Evolutionary conservation across 2,329 filamentous ascomycete species (phyloP).

Genomic region (Nigrospora sphaerica): DNA sequence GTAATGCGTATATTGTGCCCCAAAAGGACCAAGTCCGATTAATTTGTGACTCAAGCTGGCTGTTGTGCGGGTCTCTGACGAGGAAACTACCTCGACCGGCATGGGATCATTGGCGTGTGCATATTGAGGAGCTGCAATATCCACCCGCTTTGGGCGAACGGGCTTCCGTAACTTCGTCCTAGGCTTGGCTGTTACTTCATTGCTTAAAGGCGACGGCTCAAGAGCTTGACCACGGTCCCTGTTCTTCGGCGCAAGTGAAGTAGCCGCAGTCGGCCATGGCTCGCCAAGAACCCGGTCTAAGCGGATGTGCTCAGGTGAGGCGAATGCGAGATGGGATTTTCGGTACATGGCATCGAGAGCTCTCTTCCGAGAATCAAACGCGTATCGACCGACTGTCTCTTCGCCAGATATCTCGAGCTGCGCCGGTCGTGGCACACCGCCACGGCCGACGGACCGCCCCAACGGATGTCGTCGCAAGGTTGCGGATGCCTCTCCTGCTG

Average conservation of each 20-base stretch:
- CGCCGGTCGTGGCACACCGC: slow-evolving; percentile 34
- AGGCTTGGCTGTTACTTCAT: no score
- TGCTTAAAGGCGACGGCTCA: no score
- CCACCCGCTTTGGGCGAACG: slow-evolving; percentile 33
- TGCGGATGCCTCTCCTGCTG: no score
- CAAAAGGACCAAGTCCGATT: slow-evolving; percentile 51
- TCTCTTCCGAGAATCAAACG: slow-evolving; percentile 45
- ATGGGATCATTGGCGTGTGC: slow-evolving; percentile 46
- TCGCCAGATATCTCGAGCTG: slow-evolving; percentile 45
- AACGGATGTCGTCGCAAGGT: neutral
- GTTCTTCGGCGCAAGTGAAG: no score
- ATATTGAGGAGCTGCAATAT: slow-evolving; percentile 45
- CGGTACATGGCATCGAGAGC: slow-evolving; percentile 48
- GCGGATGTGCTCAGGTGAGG: slow-evolving; percentile 18
- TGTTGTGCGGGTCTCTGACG: slow-evolving; percentile 6
- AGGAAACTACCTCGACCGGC: slow-evolving; percentile 13
- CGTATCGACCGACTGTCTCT: slow-evolving; percentile 23
- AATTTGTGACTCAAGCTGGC: slow-evolving; percentile 27
- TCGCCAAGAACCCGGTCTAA: slow-evolving; percentile 26
- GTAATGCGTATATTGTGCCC: slow-evolving; percentile 53
- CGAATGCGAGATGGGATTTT: slow-evolving; percentile 23
- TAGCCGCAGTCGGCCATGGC: no score
- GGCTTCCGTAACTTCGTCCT: slow-evolving; percentile 31
- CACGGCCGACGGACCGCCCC: neutral
- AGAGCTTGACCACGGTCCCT: no score